Evolutionary conservation across 164 flowering plant species (phyloP), one percentile per base, ranked within the genome.

Genomic region (Tetracentron sinense): DNA sequence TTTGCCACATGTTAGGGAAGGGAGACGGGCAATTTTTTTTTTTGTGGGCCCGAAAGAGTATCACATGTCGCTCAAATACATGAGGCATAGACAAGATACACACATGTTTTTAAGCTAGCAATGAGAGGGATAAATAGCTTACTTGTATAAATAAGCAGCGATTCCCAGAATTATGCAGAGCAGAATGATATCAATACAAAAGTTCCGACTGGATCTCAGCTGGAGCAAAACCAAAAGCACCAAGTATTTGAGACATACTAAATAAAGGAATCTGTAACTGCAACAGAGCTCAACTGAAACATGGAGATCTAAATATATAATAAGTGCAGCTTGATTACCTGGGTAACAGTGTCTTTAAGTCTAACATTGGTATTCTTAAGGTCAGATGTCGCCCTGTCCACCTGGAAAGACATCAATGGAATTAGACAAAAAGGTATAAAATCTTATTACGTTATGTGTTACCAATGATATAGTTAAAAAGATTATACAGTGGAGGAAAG

Each of bases 311-410:
- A 56, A 50, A 52, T n/a, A 48, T 65, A 22, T 20, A 61, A 15
- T 46, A 38, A 33, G 33, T 44, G 21, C 54, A 70, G 59, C 38
- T 65, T 48, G 64, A 54, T 71, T 61, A 93, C 99, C 90, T 94
- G 96, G 63, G 55, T 86, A 23, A 94, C 89, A 52, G 99, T 94
- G 64, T 89, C 73, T 81, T 89, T 94, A 55, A 94, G 96, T 71
- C 97, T 89, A 49, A 89, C 96, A 77, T 94, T 91, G 51, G 99
- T 94, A 69, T 89, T 94, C 79, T 88, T 94, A 44, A 94, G 92
- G 68, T 94, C 97, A 74, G 97, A 65, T 14, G 86, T 74, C 6
- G 99, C 99, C 71, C 77, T 83, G 75, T 94, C 99, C 66, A 94
- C 92, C 99, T 94, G 78, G 20, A 70, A 61, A 21, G 19, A 20